A percentile compares a stretch with the other conserved stretches of the same genome.
Conservation (phyloP, 768 basidiomycete genomes). For the Russula vinacea region DNA sequence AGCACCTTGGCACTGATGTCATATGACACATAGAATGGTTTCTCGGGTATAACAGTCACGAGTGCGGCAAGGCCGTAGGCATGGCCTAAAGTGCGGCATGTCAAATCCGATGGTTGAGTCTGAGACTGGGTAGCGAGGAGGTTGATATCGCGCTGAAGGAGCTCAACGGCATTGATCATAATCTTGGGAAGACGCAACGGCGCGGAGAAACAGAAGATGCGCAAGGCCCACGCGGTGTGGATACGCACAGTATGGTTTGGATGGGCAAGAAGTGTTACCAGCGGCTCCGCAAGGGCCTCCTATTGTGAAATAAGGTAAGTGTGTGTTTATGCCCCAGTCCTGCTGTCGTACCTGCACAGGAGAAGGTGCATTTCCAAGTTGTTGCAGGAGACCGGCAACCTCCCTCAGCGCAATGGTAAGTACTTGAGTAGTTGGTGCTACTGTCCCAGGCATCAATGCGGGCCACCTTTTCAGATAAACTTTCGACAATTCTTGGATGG, state of each 20-base stretch:
- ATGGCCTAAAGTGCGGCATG: constrained; percentile 74
- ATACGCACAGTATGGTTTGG: constrained; percentile 86
- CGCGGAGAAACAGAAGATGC: constrained; percentile 87
- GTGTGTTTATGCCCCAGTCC: neutral
- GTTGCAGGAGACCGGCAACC: constrained; percentile 79
- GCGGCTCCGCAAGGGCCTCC: constrained; percentile 82
- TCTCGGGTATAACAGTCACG: constrained; percentile 78
- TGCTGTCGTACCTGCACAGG: constrained; percentile 63
- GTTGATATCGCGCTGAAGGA: constrained; percentile 78
- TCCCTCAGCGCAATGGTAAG: constrained; percentile 77
- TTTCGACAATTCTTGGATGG: constrained; percentile 81
- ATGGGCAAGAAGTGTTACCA: constrained; percentile 81
- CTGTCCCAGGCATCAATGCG: constrained; percentile 83
- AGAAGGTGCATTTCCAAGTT: constrained; percentile 88
- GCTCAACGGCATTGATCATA: constrained; percentile 72
- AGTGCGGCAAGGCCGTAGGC: constrained; percentile 88
- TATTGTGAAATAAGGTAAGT: constrained; percentile 16
- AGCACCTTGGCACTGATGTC: constrained; percentile 89
- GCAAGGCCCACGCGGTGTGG: constrained; percentile 80
- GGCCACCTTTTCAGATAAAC: constrained; percentile 90
- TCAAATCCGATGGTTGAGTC: constrained; percentile 70
- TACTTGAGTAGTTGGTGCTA: constrained; percentile 61
- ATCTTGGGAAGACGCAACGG: constrained; percentile 80
- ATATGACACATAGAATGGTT: constrained; percentile 91
- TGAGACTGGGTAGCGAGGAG: constrained; percentile 45